Percentiles rank a stretch among this genome's conserved stretches.
phyloP scores from a whole-genome alignment of 2,329 filamentous ascomycete species.

The Stagonosporopsis tanaceti region DNA sequence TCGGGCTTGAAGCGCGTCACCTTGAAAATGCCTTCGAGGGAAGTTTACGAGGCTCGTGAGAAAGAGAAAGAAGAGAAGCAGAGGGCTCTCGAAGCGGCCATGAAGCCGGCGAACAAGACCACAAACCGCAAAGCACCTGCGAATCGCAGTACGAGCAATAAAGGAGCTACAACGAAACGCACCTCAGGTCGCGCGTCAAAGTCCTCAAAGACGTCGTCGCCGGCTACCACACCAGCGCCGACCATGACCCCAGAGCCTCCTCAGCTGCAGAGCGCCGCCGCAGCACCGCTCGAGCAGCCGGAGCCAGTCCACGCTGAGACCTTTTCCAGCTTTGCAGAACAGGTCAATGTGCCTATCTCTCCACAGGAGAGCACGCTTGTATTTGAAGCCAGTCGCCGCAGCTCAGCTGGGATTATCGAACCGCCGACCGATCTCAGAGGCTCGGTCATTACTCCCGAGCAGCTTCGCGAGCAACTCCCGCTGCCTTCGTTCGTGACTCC shows the following conservation, averaged over 20 bases:
- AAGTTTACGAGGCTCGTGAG: slow-evolving; percentile 64
- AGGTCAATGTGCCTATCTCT: background rate
- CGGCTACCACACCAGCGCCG: slow-evolving; percentile 48
- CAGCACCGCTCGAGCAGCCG: slow-evolving; percentile 37
- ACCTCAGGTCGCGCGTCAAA: slow-evolving; percentile 36
- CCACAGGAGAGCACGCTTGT: background rate
- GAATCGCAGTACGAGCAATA: slow-evolving; percentile 27
- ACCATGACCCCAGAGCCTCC: slow-evolving; percentile 48
- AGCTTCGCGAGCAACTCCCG: slow-evolving; percentile 48
- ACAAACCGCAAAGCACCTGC: slow-evolving; percentile 31
- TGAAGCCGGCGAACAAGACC: slow-evolving; percentile 43
- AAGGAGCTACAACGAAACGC: slow-evolving; percentile 32
- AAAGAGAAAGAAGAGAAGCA: slow-evolving; percentile 54
- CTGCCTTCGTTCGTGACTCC: slow-evolving; percentile 42
- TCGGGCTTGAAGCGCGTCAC: slow-evolving; percentile 66
- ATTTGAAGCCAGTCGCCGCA: slow-evolving; percentile 25
- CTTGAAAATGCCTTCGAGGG: slow-evolving; percentile 64
- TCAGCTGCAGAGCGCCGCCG: slow-evolving; percentile 31
- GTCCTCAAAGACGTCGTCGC: slow-evolving; percentile 34
- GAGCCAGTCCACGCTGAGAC: slow-evolving; percentile 34
- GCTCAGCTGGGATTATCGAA: slow-evolving; percentile 31
- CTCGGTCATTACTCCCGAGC: slow-evolving; percentile 45
- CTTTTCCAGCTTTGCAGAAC: slow-evolving; percentile 16
- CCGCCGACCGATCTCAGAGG: slow-evolving; percentile 42
- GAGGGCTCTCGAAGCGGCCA: slow-evolving; percentile 44